phyloP scores from a whole-genome alignment of 108 stramenopile genomes.

The Fistulifera solaris region DNA sequence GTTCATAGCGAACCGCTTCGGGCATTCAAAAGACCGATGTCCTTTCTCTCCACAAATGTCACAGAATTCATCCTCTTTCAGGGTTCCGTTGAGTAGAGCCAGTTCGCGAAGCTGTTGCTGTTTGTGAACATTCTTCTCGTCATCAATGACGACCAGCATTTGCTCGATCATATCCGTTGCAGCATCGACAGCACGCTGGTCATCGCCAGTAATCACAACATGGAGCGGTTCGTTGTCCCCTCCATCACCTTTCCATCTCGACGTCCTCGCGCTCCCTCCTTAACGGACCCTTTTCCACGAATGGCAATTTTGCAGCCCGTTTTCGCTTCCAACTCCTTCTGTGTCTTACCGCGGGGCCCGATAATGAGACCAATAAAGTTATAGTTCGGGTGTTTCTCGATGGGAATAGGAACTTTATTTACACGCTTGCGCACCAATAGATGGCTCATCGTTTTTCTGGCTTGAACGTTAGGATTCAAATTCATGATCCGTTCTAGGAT shows the following conservation, averaged over 20 bases:
- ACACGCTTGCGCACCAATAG: conserved; percentile 59
- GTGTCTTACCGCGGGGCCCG: conserved; percentile 97
- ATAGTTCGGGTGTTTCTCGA: conserved; percentile 87
- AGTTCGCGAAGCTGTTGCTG: conserved; percentile 92
- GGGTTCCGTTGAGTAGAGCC: conserved; percentile 97
- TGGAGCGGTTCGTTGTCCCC: conserved; percentile 94
- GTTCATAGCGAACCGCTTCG: conserved; percentile 55
- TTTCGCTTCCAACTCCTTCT: conserved; percentile 95
- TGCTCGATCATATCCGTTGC: conserved; percentile 87
- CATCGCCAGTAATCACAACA: conserved; percentile 91
- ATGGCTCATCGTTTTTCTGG: conserved; percentile 8
- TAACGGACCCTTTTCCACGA: conserved; percentile 93
- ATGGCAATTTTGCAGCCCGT: conserved; percentile 98
- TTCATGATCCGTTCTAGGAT: conserved; percentile 85
- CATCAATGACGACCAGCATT: conserved; percentile 94
- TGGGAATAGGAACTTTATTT: conserved; percentile 78
- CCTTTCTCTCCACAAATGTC: conserved; percentile 95
- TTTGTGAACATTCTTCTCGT: conserved; percentile 97
- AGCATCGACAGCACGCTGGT: conserved; percentile 75
- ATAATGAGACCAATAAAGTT: conserved; percentile 95
- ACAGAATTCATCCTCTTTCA: conserved; percentile 97
- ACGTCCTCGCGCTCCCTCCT: conserved; percentile 89
- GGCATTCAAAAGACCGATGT: conserved; percentile 94
- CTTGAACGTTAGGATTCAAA: conserved; percentile 43
- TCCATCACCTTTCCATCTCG: conserved; percentile 72